Evolutionary conservation across 495 filamentous ascomycete species (phyloP), one percentile per base, ranked within the genome.

Genomic region (Ramalina peruviana): DNA sequence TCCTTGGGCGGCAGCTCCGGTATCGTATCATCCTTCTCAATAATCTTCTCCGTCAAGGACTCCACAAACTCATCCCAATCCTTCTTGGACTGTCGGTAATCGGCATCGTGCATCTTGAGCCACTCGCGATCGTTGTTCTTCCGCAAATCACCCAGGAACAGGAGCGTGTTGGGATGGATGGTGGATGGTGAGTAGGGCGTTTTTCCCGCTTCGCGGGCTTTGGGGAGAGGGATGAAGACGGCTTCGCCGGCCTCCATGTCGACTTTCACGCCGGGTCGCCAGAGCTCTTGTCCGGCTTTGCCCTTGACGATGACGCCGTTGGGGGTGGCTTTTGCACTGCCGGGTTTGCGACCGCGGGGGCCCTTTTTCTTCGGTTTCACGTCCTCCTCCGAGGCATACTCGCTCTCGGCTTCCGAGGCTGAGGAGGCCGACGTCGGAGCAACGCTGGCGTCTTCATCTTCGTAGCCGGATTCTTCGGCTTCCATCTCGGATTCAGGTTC

Each of bases 1-100:
- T 94, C 87, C 58, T 88, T 87, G 25, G 78, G 67, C 6, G 88
- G 87, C 23, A 93, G 68, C 54, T 90, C 86, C 0, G 88, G 88
- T 51, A 94, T 76, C 7, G 86, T 93, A 17, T 78, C 70, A 59
- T 94, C 88, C 27, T 69, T 67, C 43, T 80, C 79, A 17, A 73
- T 68, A 52, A 94, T 75, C 60, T 81, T 81, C 49, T 80, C 67
- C 6, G 82, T 83, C 20, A 92, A 62, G 37, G 68, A 67, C 49
- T 81, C 82, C 23, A 86, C 75, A 53, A 85, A 94, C 16, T 74
- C 74, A 36, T 85, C 78, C 69, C 83, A 93, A 56, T 94, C 86
- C 48, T 81, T 79, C 51, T 86, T 75, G 4, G 85, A 74, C 51
- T 78, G 70, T 51, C 86, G 78, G 64, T 81, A 93, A 55, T 88